phyloP scores from a whole-genome alignment of 2,329 filamentous ascomycete species.

The Arthrobotrys megalospora region DNA sequence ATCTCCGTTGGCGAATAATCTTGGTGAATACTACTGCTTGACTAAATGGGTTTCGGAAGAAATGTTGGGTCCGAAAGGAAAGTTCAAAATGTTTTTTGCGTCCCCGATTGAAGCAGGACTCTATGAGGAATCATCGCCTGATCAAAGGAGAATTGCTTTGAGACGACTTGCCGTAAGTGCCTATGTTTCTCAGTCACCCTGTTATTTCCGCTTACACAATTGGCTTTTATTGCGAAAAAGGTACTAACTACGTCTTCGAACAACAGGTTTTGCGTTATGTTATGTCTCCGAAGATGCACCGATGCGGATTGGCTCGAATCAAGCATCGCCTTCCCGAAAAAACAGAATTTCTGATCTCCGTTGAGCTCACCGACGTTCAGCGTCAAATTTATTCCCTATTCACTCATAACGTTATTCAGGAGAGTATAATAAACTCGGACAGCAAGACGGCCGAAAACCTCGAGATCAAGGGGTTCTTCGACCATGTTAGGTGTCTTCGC shows the following conservation, averaged over 20 bases:
- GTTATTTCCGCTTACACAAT: no score
- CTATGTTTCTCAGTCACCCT: no score
- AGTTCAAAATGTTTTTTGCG: slow-evolving; percentile 81
- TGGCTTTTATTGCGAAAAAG: slow-evolving; percentile 66
- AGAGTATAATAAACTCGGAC: background rate
- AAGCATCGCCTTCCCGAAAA: slow-evolving; percentile 80
- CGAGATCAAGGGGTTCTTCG: slow-evolving; percentile 44
- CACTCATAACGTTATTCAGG: slow-evolving; percentile 26
- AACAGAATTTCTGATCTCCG: slow-evolving; percentile 83
- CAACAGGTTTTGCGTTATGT: slow-evolving; percentile 25
- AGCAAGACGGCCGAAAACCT: background rate
- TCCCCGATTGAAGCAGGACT: slow-evolving; percentile 81
- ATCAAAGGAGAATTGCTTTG: slow-evolving; percentile 1
- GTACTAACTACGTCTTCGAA: slow-evolving; percentile 64
- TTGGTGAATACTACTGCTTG: slow-evolving; percentile 86
- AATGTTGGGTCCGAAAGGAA: slow-evolving; percentile 77
- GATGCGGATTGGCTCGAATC: slow-evolving; percentile 79
- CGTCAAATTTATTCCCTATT: slow-evolving; percentile 72
- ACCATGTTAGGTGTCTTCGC: slow-evolving; percentile 42
- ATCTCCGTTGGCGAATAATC: slow-evolving; percentile 86
- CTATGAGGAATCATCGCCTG: slow-evolving; percentile 74
- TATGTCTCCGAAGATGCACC: slow-evolving; percentile 83
- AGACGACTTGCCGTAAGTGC: slow-evolving; percentile 36
- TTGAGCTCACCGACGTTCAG: slow-evolving; percentile 79
- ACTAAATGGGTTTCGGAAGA: slow-evolving; percentile 85